Conservation (phyloP, 1,139 yeast species). For the Nakaseomyces delphensis region DNA sequence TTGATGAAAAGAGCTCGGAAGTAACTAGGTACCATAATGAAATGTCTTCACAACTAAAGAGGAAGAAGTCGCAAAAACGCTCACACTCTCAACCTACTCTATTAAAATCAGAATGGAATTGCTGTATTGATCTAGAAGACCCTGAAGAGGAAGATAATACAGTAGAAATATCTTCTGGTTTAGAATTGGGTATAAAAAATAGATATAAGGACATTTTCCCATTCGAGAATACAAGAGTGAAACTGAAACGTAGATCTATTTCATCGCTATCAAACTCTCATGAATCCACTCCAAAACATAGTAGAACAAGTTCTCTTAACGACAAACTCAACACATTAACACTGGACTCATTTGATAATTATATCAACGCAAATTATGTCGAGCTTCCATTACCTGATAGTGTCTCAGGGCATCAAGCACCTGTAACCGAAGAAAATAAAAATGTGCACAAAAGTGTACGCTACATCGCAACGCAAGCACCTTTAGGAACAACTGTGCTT, state of each 20-base stretch:
- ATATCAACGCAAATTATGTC: conserved; percentile 56
- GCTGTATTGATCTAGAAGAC: conserved; percentile 12
- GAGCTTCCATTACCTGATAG: conserved; percentile 16
- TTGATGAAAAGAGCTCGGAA: conserved; percentile 5
- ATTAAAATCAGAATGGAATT: conserved; percentile 12
- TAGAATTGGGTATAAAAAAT: conserved; percentile 67
- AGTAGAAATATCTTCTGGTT: conserved; percentile 53
- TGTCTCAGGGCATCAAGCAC: neutral
- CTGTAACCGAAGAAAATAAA: neutral
- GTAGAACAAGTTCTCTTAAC: conserved; percentile 11
- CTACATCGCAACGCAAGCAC: conserved; percentile 83
- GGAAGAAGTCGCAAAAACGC: conserved; percentile 11
- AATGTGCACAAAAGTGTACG: conserved; percentile 25
- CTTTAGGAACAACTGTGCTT: conserved; percentile 56
- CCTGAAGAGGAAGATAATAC: conserved; percentile 25
- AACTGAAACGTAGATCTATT: conserved; percentile 20
- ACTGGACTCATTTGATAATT: conserved; percentile 31
- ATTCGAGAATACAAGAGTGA: conserved; percentile 69
- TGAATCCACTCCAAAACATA: conserved; percentile 6
- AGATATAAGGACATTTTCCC: conserved; percentile 76
- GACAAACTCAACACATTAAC: conserved; percentile 6
- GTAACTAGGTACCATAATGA: neutral
- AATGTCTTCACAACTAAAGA: conserved; percentile 2
- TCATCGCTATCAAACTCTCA: conserved; percentile 7
- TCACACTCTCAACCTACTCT: conserved; percentile 20